phyloP scores from a whole-genome alignment of 106 monocot genomes.

The Allium cepa region DNA sequence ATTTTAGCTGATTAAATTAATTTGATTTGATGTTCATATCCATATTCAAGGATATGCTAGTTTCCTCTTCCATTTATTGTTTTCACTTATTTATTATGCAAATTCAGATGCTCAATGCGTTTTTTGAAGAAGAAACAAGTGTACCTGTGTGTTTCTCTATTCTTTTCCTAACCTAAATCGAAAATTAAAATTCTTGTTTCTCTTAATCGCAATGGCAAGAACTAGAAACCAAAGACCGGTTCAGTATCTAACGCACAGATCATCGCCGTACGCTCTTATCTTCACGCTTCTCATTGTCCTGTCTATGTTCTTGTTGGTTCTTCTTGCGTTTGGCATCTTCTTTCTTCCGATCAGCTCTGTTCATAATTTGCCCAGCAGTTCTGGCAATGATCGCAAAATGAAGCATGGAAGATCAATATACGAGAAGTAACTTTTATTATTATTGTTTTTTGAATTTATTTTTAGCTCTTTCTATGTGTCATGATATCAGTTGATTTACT shows the following conservation, averaged over 20 bases:
- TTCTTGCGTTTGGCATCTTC: slow-evolving; percentile 62
- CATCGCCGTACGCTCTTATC: slow-evolving; percentile 35
- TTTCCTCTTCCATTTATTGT: too few species aligned
- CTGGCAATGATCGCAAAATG: background rate
- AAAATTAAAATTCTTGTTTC: background rate
- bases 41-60: too few species aligned
- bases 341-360: slow-evolving; percentile 37
- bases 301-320: slow-evolving; percentile 42
- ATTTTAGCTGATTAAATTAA: too few species aligned
- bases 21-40: too few species aligned
- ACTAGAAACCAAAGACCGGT: slow-evolving; percentile 22
- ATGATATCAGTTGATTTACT: too few species aligned
- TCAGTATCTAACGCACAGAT: slow-evolving; percentile 7
- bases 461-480: too few species aligned
- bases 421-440: slow-evolving; percentile 9
- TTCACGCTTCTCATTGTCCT: slow-evolving; percentile 33
- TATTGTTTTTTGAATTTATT: background rate
- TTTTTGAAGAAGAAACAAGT: too few species aligned
- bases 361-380: slow-evolving; percentile 7
- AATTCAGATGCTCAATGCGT: too few species aligned
- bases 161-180: background rate
- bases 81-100: too few species aligned
- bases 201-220: slow-evolving; percentile 6
- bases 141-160: too few species aligned
- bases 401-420: slow-evolving; percentile 10